Conservation (phyloP, 345 rosid species). For the Murraya paniculata region DNA sequence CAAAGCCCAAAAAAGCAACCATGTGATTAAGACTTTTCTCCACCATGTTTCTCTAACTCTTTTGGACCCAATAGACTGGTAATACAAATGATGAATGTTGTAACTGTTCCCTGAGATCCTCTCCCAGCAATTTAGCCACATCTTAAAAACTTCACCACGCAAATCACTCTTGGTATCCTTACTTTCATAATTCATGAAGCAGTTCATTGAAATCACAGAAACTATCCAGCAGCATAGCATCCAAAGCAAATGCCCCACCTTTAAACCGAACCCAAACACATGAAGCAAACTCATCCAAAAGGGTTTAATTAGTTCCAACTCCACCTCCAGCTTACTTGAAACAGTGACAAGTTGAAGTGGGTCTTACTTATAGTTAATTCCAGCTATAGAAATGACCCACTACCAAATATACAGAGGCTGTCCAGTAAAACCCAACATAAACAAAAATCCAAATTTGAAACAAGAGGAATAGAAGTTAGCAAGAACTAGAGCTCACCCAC, state of each 20-base stretch:
- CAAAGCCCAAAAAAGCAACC: constrained; percentile 58
- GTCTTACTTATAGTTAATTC: constrained; percentile 29
- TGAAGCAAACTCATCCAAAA: constrained; percentile 79
- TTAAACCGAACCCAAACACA: constrained; percentile 74
- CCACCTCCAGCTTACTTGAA: constrained; percentile 27
- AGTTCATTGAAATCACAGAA: constrained; percentile 51
- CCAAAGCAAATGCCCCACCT: constrained; percentile 82
- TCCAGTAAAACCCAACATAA: constrained; percentile 38
- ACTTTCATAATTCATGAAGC: constrained; percentile 57
- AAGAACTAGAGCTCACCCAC: constrained; percentile 6
- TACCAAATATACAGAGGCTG: constrained; percentile 42
- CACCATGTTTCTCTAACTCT: constrained; percentile 52
- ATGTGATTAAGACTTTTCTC: constrained; percentile 55
- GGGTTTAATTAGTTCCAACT: constrained; percentile 20
- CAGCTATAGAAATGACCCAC: constrained; percentile 28
- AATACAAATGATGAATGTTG: constrained; percentile 57
- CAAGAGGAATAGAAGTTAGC: background rate
- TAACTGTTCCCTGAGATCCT: constrained; percentile 37
- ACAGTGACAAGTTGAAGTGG: constrained; percentile 29
- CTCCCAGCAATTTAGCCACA: constrained; percentile 59
- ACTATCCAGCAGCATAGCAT: constrained; percentile 80
- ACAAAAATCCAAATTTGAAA: constrained; percentile 29
- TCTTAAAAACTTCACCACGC: constrained; percentile 54
- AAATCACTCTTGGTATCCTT: constrained; percentile 46
- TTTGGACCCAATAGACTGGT: constrained; percentile 59